Evolutionary conservation across 441 rosid genomes (phyloP).

Genomic region (Gossypium schwendimanii): DNA sequence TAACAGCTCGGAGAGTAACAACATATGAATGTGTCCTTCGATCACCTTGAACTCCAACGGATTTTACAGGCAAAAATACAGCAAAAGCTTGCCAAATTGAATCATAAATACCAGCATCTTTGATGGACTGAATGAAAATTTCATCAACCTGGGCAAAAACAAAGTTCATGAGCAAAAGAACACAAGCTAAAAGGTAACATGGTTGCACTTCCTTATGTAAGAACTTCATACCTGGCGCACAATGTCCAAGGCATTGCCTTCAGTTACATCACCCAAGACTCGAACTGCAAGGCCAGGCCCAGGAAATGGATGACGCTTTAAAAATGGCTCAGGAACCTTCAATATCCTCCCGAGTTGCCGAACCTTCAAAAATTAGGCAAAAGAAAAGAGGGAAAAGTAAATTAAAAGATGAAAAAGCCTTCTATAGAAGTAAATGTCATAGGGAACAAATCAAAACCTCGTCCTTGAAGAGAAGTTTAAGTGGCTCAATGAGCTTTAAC

Average conservation of each 20-base stretch:
- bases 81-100: conserved; percentile 96
- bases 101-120: conserved; percentile 89
- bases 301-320: conserved; percentile 91
- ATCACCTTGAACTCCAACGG: conserved; percentile 97
- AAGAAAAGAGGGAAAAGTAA: not conserved
- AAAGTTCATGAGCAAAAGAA: not conserved
- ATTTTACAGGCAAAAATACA: conserved; percentile 78
- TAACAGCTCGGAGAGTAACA: conserved; percentile 92
- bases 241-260: conserved; percentile 76
- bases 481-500: conserved; percentile 88
- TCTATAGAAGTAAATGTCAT: not conserved
- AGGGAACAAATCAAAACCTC: conserved; percentile 43
- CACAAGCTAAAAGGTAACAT: not conserved
- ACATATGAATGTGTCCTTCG: conserved; percentile 96
- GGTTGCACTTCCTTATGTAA: not conserved
- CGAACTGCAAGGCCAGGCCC: conserved; percentile 95
- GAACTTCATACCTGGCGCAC: conserved; percentile 56
- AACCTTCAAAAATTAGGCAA: conserved; percentile 40
- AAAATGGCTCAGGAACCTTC: conserved; percentile 63
- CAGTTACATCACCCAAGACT: conserved; percentile 79
- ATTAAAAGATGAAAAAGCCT: conserved; percentile 4
- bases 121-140: conserved; percentile 86
- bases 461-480: conserved; percentile 82
- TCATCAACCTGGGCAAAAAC: conserved; percentile 66
- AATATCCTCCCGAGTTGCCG: conserved; percentile 76